Conservation (phyloP, 805 yeast genomes). For the Yarrowia sp. region DNA sequence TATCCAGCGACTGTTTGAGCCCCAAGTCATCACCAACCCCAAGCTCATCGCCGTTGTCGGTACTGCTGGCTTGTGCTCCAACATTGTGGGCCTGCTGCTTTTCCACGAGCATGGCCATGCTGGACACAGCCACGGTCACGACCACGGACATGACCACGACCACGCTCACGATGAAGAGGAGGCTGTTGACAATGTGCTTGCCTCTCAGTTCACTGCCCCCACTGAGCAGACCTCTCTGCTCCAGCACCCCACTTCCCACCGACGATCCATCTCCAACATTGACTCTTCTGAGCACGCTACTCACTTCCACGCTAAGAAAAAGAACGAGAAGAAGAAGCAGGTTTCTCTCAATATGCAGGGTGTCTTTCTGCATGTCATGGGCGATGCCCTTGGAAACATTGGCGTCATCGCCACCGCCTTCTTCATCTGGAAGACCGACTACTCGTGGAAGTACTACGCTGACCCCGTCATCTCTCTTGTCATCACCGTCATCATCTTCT, state of each 20-base stretch:
- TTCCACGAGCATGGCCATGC: constrained; percentile 84
- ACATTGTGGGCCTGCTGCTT: constrained; percentile 74
- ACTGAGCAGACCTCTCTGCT: constrained; percentile 27
- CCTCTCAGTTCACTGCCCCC: constrained; percentile 13
- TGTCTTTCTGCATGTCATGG: constrained; percentile 89
- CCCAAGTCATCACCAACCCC: constrained; percentile 79
- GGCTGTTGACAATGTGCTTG: background rate
- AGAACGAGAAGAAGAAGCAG: constrained; percentile 32
- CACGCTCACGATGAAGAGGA: constrained; percentile 29
- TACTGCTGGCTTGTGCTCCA: constrained; percentile 73
- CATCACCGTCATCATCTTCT: constrained; percentile 82
- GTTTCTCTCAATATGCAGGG: constrained; percentile 96
- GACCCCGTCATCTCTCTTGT: constrained; percentile 85
- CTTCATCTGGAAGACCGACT: constrained; percentile 91
- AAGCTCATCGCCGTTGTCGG: constrained; percentile 79
- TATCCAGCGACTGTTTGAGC: constrained; percentile 78
- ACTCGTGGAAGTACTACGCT: constrained; percentile 76
- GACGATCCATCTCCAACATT: constrained; percentile 26
- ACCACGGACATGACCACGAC: constrained; percentile 34
- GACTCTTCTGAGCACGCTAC: constrained; percentile 31
- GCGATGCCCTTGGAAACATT: constrained; percentile 92
- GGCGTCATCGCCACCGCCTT: constrained; percentile 90
- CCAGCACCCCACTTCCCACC: constrained; percentile 20
- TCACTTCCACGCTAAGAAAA: constrained; percentile 36
- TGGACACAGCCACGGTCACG: constrained; percentile 49